These are phyloP conservation scores for Chalciporus piperatus DNA, from an alignment of 768 basidiomycete genomes.

Conservation along the genomic window DNA sequence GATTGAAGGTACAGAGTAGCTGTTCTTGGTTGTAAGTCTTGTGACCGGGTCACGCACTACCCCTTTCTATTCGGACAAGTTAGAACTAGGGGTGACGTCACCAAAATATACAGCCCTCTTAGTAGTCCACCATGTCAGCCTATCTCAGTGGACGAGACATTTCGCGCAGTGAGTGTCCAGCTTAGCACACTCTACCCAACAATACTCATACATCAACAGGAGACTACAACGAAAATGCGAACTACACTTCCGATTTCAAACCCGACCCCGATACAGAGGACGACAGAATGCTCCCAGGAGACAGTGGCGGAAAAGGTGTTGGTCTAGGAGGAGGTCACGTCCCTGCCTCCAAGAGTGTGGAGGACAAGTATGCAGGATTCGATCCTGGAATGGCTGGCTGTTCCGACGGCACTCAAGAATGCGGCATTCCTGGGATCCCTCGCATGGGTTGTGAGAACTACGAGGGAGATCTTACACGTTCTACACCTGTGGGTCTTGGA, in stretches of 20 bases:
- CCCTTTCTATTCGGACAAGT: too few species aligned
- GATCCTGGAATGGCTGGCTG: conserved; percentile 10
- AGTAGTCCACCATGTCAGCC: too few species aligned
- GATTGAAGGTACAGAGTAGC: too few species aligned
- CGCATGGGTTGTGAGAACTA: conserved; percentile 1
- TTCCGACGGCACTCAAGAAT: neutral
- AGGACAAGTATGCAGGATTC: neutral
- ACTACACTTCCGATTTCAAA: neutral
- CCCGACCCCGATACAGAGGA: neutral
- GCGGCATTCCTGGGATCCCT: neutral
- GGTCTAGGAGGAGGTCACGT: neutral
- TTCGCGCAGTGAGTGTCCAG: neutral
- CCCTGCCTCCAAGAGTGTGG: neutral
- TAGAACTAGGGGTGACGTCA: too few species aligned
- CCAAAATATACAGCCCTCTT: too few species aligned
- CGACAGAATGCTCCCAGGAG: conserved; percentile 1
- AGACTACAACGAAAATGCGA: conserved; percentile 1
- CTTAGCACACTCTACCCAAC: too few species aligned
- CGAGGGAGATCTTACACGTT: neutral
- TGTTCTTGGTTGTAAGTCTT: too few species aligned
- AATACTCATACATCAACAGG: neutral
- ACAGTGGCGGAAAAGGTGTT: conserved; percentile 6
- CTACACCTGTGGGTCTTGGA: neutral
- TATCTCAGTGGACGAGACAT: neutral
- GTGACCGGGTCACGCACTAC: too few species aligned